Percentiles rank a stretch among this genome's conserved stretches.
Conservation (phyloP, 2,329 filamentous ascomycete genomes). For the Fusarium sp. region DNA sequence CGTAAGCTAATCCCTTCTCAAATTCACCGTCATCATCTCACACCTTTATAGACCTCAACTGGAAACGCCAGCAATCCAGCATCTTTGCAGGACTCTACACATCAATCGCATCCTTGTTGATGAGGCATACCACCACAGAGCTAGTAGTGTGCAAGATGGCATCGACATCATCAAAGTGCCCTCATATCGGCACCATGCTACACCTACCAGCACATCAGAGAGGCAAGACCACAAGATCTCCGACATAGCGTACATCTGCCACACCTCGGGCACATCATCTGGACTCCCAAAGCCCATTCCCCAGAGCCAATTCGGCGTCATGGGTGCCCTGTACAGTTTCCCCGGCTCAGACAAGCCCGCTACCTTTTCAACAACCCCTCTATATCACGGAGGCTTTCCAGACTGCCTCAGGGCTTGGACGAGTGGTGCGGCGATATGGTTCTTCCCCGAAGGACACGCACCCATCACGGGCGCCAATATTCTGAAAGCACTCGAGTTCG, state of each 20-base stretch:
- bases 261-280: constrained; percentile 73
- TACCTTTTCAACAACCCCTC: constrained; percentile 72
- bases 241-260: constrained; percentile 67
- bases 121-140: constrained; percentile 28
- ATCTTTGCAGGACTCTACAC: constrained; percentile 62
- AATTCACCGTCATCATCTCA: neutral
- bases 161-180: constrained; percentile 28
- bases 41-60: constrained; percentile 57
- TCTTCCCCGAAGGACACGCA: constrained; percentile 66
- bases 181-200: constrained; percentile 1
- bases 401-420: constrained; percentile 72
- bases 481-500: constrained; percentile 56
- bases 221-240: neutral
- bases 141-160: neutral
- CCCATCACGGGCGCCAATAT: constrained; percentile 69
- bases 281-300: constrained; percentile 72
- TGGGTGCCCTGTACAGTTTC: constrained; percentile 65
- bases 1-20: constrained; percentile 48
- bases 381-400: constrained; percentile 73
- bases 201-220: neutral
- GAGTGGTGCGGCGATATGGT: constrained; percentile 67
- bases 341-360: constrained; percentile 50
- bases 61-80: constrained; percentile 57
- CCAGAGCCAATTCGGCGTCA: constrained; percentile 65
- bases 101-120: constrained; percentile 60